phyloP scores from a whole-genome alignment of 768 basidiomycete species.

The Pisolithus albus region DNA sequence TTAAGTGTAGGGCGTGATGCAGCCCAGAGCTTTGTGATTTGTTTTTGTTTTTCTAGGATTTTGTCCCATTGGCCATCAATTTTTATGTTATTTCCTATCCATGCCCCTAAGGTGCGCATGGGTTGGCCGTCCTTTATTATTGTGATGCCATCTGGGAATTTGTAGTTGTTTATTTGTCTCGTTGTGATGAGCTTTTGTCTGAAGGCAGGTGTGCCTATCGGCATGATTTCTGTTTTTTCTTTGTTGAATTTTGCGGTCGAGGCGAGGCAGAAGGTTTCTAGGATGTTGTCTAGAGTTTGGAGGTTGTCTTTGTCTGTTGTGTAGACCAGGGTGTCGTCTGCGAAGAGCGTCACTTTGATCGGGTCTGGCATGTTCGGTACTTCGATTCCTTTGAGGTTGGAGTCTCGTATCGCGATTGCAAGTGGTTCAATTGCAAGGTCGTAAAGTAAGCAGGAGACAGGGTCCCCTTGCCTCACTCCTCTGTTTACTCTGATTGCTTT shows the following conservation, averaged over 20 bases:
- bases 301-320: conserved; percentile 13
- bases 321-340: conserved; percentile 21
- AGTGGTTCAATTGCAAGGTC: conserved; percentile 12
- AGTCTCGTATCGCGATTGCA: conserved; percentile 10
- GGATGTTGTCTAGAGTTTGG: conserved; percentile 18
- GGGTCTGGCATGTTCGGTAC: conserved; percentile 9
- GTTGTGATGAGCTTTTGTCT: too few relatives aligned
- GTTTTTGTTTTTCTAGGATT: too few relatives aligned
- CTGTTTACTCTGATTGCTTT: background rate
- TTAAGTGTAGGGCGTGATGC: too few relatives aligned
- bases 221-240: conserved; percentile 17
- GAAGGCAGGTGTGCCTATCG: conserved; percentile 14
- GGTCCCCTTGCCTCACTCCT: conserved; percentile 33
- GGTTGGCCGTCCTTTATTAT: too few relatives aligned
- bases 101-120: too few relatives aligned
- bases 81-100: too few relatives aligned
- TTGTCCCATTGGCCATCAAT: too few relatives aligned
- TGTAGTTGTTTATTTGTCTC: too few relatives aligned
- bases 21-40: too few relatives aligned
- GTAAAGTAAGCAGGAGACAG: background rate
- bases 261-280: conserved; percentile 28
- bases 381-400: conserved; percentile 9
- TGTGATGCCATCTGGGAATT: too few relatives aligned
- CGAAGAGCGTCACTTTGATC: conserved; percentile 19
- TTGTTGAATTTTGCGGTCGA: conserved; percentile 16